These are phyloP conservation scores for Hanseniaspora jakobsenii DNA, from an alignment of 805 yeast genomes.

Conservation along the genomic window DNA sequence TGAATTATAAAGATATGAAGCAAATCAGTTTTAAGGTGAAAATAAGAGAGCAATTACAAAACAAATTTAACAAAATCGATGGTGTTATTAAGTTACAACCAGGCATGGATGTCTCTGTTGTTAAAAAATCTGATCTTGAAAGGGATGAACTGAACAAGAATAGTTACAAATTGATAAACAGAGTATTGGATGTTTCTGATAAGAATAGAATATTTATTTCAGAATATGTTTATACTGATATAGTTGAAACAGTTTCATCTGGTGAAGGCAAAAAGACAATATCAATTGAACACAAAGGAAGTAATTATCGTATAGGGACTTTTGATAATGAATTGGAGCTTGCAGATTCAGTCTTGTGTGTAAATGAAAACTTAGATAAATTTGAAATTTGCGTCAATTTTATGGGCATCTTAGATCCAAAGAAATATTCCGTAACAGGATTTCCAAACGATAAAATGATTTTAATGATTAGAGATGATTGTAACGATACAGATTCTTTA, in stretches of 20 bases:
- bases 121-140: not conserved
- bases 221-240: not conserved
- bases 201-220: not conserved
- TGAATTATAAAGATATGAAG: not conserved
- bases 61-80: not conserved
- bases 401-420: not conserved
- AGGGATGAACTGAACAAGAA: not conserved
- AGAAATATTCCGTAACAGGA: not conserved
- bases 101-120: not conserved
- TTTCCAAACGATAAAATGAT: not conserved
- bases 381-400: slow-evolving; percentile 3
- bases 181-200: not conserved
- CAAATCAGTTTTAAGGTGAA: not conserved
- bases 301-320: no score
- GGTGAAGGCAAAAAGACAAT: no score
- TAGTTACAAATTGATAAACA: not conserved
- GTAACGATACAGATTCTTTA: not conserved
- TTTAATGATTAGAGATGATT: not conserved
- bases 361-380: not conserved
- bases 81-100: not conserved
- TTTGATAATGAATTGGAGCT: no score
- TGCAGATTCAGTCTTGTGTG: no score
- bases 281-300: no score
- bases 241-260: not conserved
- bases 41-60: no score